Evolutionary conservation across 495 filamentous ascomycete genomes (phyloP).

Genomic region (Podospora conica): DNA sequence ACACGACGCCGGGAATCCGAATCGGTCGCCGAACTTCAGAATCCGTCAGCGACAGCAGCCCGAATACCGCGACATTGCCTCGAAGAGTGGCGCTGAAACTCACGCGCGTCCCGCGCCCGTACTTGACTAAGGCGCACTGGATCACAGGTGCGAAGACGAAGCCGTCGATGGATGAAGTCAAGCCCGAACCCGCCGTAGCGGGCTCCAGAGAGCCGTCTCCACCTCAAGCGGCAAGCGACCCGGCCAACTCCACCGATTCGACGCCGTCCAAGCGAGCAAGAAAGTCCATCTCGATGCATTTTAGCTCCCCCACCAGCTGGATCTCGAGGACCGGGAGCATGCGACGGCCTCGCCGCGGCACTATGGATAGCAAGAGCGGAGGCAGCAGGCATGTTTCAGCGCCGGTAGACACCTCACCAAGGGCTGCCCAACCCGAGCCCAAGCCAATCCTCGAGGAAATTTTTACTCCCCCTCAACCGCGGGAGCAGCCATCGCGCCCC

Average conservation of each 20-base stretch:
- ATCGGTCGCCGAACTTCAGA: constrained; percentile 17
- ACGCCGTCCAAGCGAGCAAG: constrained; percentile 38
- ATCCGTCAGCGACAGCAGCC: constrained; percentile 23
- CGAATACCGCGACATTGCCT: constrained; percentile 21
- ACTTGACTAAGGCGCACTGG: constrained; percentile 29
- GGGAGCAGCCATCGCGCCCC: constrained; percentile 10
- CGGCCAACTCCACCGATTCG: constrained; percentile 16
- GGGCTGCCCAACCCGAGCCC: constrained; percentile 15
- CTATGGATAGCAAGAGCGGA: constrained; percentile 30
- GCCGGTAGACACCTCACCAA: constrained; percentile 26
- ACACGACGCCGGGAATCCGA: constrained; percentile 22
- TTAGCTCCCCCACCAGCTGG: constrained; percentile 45
- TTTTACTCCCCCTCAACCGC: constrained; percentile 18
- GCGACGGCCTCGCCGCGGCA: constrained; percentile 39
- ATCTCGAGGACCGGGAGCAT: constrained; percentile 45
- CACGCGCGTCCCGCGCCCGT: constrained; percentile 19
- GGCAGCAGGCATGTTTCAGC: constrained; percentile 42
- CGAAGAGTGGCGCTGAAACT: constrained; percentile 21
- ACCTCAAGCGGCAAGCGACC: constrained; percentile 15
- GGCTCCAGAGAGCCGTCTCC: constrained; percentile 4
- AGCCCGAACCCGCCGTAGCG: neutral
- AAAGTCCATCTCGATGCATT: constrained; percentile 49
- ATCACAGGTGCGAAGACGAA: constrained; percentile 19
- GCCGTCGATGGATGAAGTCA: constrained; percentile 8
- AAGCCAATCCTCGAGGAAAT: constrained; percentile 20